Conservation (phyloP, 768 basidiomycete species). For the Pleurotus ostreatus region DNA sequence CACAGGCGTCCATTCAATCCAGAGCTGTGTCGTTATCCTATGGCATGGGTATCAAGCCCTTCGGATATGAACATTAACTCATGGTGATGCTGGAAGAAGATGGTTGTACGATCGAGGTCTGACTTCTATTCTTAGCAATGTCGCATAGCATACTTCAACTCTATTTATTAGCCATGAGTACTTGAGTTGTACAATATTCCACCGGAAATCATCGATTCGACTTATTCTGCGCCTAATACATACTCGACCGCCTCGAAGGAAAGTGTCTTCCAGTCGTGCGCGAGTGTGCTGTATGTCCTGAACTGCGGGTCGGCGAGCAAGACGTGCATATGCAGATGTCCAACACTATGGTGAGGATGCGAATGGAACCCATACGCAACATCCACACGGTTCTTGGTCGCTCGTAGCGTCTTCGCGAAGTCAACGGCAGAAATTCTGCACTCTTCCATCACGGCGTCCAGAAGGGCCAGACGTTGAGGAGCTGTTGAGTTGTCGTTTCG, state of each 20-base stretch:
- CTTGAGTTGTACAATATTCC: too few species aligned
- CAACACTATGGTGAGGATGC: conserved; percentile 3
- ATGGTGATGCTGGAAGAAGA: too few species aligned
- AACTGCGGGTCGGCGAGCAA: not conserved
- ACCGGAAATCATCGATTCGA: too few species aligned
- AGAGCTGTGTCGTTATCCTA: too few species aligned
- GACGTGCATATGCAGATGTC: conserved; percentile 6
- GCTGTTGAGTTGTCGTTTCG: not conserved
- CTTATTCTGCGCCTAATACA: too few species aligned
- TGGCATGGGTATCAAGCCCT: too few species aligned
- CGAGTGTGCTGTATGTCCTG: not conserved
- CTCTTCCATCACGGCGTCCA: not conserved
- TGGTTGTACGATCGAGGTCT: too few species aligned
- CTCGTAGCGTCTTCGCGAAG: not conserved
- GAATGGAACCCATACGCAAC: not conserved
- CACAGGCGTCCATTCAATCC: too few species aligned
- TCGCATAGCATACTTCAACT: too few species aligned
- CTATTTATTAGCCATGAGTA: too few species aligned
- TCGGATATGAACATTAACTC: too few species aligned
- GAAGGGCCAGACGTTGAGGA: not conserved
- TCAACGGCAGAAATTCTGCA: not conserved
- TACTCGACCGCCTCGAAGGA: not conserved
- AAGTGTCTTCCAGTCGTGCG: conserved; percentile 2
- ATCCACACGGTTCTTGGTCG: not conserved
- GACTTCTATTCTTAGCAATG: too few species aligned